Evolutionary conservation across 176 grass and related monocot species (phyloP).

Genomic region (Ensete ventricosum): DNA sequence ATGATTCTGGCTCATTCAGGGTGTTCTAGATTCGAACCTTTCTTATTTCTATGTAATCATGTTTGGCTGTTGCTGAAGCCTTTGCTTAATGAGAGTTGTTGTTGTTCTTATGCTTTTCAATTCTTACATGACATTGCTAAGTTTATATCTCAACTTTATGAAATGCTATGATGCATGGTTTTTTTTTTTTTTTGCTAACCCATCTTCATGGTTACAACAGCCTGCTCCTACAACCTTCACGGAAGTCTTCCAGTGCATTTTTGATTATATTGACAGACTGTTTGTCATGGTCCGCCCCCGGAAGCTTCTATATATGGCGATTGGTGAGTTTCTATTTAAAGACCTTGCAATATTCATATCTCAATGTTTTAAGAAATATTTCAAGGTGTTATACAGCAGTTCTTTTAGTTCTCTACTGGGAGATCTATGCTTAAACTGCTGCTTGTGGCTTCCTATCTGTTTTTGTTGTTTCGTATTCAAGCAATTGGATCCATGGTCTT

Average conservation of each 20-base stretch:
- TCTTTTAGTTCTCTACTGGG: not conserved
- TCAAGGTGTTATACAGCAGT: no score
- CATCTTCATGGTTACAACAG: conserved; percentile 34
- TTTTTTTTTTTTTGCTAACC: not conserved
- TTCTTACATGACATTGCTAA: no score
- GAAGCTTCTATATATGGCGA: conserved; percentile 89
- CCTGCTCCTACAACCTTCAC: conserved; percentile 78
- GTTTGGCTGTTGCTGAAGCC: no score
- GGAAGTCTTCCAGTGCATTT: conserved; percentile 94
- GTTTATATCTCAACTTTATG: not conserved
- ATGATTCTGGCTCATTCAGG: no score
- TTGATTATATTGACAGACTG: conserved; percentile 93
- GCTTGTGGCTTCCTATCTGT: not conserved
- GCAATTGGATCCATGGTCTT: not conserved
- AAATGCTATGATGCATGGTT: not conserved
- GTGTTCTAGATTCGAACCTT: no score
- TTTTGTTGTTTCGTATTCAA: not conserved
- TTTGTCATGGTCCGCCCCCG: conserved; percentile 94
- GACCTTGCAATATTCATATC: not conserved
- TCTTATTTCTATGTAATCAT: no score
- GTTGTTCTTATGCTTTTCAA: no score
- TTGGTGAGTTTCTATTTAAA: conserved; percentile 44
- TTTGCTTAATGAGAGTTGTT: no score
- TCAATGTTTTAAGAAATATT: not conserved
- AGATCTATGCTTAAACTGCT: not conserved